These are phyloP conservation scores for Fonsecaea monophora DNA, from an alignment of 2,329 filamentous ascomycete genomes.

Conservation along the genomic window DNA sequence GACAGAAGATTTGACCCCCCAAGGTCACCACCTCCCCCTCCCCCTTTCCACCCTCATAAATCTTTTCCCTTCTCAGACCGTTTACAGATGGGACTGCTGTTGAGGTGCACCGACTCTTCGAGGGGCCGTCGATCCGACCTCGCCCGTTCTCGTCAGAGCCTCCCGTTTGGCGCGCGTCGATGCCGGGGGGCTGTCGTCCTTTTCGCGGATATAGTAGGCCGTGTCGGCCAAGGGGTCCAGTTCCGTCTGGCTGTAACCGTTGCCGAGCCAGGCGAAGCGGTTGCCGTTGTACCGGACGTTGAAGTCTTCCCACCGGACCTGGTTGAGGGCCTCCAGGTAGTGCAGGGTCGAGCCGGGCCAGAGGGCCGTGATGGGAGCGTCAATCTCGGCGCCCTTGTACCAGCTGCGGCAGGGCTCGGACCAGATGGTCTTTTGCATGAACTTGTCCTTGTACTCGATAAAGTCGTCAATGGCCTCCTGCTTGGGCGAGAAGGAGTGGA, in stretches of 20 bases:
- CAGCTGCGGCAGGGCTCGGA: constrained; percentile 30
- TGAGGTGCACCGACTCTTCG: no score
- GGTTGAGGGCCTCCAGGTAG: constrained; percentile 44
- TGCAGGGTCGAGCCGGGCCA: constrained; percentile 43
- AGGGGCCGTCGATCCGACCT: no score
- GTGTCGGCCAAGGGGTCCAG: constrained; percentile 50
- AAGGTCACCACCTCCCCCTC: no score
- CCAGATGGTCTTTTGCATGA: constrained; percentile 32
- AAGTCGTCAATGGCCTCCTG: constrained; percentile 34
- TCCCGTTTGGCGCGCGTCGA: no score
- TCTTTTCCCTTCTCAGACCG: no score
- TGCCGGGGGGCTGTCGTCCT: constrained; percentile 6
- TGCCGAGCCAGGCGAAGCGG: constrained; percentile 51
- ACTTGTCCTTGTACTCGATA: constrained; percentile 24
- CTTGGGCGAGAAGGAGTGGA: constrained; percentile 28
- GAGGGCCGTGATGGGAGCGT: constrained; percentile 24
- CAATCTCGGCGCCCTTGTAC: constrained; percentile 28
- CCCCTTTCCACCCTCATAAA: no score
- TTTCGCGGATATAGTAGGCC: constrained; percentile 46
- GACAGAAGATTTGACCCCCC: no score
- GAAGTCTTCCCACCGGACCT: constrained; percentile 49
- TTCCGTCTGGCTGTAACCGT: constrained; percentile 51
- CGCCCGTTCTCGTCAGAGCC: no score
- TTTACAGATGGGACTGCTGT: no score
- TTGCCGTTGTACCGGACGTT: constrained; percentile 47